phyloP scores from a whole-genome alignment of 371 early-diverging fungal species.

The Batkoa obscura region DNA sequence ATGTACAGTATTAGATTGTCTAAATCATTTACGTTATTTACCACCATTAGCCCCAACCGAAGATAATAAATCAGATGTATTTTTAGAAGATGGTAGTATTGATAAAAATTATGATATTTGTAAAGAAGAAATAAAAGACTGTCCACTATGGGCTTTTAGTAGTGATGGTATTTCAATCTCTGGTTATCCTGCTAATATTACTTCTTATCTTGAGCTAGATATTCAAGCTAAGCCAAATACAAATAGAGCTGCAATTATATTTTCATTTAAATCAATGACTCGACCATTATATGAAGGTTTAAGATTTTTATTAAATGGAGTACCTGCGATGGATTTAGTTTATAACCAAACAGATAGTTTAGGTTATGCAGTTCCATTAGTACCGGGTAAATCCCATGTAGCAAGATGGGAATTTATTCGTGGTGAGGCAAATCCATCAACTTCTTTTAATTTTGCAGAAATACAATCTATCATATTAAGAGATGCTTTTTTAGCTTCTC shows the following conservation, averaged over 20 bases:
- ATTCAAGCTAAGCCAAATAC: neutral
- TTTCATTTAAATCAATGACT: neutral
- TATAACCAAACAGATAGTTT: neutral
- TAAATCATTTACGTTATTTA: slow-evolving; percentile 2
- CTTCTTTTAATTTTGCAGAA: neutral
- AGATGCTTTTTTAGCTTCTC: neutral
- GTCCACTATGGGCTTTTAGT: neutral
- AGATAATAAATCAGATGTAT: neutral
- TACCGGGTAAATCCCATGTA: slow-evolving; percentile 1
- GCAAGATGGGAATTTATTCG: slow-evolving; percentile 1
- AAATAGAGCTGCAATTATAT: neutral
- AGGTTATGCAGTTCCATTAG: neutral
- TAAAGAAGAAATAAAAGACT: neutral
- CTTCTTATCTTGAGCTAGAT: slow-evolving; percentile 3
- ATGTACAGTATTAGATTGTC: neutral
- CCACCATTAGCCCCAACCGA: neutral
- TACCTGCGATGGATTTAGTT: slow-evolving; percentile 1
- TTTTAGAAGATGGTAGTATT: no score
- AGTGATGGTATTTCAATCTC: neutral
- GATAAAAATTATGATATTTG: neutral
- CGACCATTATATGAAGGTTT: slow-evolving; percentile 2
- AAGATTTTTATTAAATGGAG: neutral
- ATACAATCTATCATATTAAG: neutral
- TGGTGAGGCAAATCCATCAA: neutral
- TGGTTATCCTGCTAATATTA: slow-evolving; percentile 2